These are phyloP conservation scores for Prunus kanzakura DNA, from an alignment of 306 rosid genomes.

Conservation along the genomic window DNA sequence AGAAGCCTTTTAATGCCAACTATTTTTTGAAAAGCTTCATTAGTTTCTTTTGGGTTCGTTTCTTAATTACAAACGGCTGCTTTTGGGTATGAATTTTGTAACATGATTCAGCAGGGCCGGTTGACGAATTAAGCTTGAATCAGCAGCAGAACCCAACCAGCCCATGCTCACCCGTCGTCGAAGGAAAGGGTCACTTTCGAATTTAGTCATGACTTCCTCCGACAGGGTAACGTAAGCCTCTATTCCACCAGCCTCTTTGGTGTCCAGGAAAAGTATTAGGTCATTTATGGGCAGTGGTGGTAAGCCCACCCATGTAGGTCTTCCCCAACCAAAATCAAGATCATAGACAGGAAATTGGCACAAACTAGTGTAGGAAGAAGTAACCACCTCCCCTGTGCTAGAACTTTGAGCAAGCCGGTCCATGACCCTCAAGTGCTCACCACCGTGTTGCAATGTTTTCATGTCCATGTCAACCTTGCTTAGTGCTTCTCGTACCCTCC, in stretches of 20 bases:
- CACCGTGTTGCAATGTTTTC: not conserved
- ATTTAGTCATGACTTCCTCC: slow-evolving; percentile 6
- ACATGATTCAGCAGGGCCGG: not conserved
- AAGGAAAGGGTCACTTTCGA: not conserved
- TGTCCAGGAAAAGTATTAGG: not conserved
- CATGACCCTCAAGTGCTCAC: not conserved
- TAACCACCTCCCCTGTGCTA: not conserved
- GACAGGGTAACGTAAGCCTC: not conserved
- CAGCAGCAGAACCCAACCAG: not conserved
- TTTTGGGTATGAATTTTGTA: not conserved
- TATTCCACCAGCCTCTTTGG: slow-evolving; percentile 4
- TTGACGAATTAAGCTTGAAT: not conserved
- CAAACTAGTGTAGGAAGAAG: slow-evolving; percentile 11
- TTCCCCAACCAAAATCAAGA: slow-evolving; percentile 34
- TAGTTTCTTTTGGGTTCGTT: not conserved
- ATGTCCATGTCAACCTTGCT: not conserved
- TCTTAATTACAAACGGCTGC: not conserved
- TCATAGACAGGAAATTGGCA: slow-evolving; percentile 28
- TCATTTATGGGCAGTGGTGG: slow-evolving; percentile 3
- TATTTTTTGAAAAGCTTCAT: no score
- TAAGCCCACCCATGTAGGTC: slow-evolving; percentile 18
- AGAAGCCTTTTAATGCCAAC: no score
- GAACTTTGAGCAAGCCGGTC: not conserved
- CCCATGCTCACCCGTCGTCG: not conserved
- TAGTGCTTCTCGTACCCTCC: slow-evolving; percentile 20